Percentiles rank a stretch among this genome's conserved stretches.
These are phyloP conservation scores for Nannizziopsis barbatae DNA, from an alignment of 2,329 filamentous ascomycete species.

Conservation along the genomic window DNA sequence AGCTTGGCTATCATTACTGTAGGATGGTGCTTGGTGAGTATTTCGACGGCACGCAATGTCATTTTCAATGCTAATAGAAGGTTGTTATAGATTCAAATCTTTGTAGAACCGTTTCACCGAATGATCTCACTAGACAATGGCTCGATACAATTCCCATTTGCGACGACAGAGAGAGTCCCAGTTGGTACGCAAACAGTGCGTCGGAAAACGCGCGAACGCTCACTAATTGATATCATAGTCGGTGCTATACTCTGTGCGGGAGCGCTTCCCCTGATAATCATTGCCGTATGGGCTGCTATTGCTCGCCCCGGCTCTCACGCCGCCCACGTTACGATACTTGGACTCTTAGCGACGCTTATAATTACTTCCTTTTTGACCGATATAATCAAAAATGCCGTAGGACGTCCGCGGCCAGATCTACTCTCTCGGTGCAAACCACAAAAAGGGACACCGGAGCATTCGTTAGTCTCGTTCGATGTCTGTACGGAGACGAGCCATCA, in stretches of 20 bases:
- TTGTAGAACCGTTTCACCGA: slow-evolving; percentile 78
- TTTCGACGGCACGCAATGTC: slow-evolving; percentile 1
- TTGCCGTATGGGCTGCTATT: slow-evolving; percentile 55
- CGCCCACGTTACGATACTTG: slow-evolving; percentile 72
- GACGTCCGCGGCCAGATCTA: slow-evolving; percentile 72
- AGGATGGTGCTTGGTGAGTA: slow-evolving; percentile 41
- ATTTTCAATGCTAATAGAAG: background rate
- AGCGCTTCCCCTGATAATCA: slow-evolving; percentile 54
- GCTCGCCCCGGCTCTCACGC: slow-evolving; percentile 60
- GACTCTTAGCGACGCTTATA: slow-evolving; percentile 64
- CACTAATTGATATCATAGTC: slow-evolving; percentile 7
- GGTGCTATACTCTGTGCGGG: slow-evolving; percentile 67
- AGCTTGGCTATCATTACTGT: slow-evolving; percentile 60
- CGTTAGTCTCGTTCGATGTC: slow-evolving; percentile 40
- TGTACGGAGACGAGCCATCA: slow-evolving; percentile 44
- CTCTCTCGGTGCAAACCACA: slow-evolving; percentile 74
- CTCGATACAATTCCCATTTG: slow-evolving; percentile 75
- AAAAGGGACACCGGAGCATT: slow-evolving; percentile 44
- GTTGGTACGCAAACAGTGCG: slow-evolving; percentile 47
- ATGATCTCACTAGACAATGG: slow-evolving; percentile 86
- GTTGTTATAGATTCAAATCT: slow-evolving; percentile 47
- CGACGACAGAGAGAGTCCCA: slow-evolving; percentile 69
- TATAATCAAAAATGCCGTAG: slow-evolving; percentile 78
- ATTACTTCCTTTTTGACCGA: slow-evolving; percentile 78
- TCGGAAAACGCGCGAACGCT: background rate